These are phyloP conservation scores for Candida arabinofermentans DNA, from an alignment of 805 yeast genomes.

Conservation along the genomic window DNA sequence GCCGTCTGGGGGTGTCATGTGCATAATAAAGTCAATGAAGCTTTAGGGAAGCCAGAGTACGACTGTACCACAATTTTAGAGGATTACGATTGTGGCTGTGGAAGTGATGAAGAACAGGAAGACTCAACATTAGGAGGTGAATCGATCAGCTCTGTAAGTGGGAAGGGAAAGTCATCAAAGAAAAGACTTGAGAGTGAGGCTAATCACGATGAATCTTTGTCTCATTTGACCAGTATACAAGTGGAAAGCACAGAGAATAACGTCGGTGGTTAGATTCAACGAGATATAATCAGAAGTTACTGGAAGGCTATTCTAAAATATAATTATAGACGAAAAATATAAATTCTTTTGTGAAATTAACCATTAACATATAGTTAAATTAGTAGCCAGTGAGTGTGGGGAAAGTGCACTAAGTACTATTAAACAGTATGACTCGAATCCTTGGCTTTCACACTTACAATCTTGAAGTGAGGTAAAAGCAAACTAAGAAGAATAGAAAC, in stretches of 20 bases:
- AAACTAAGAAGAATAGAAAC: too few species aligned
- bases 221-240: slow-evolving; percentile 43
- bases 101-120: slow-evolving; percentile 57
- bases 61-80: slow-evolving; percentile 85
- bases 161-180: not conserved
- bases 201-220: slow-evolving; percentile 25
- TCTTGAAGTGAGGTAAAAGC: too few species aligned
- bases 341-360: too few species aligned
- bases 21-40: slow-evolving; percentile 80
- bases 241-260: slow-evolving; percentile 40
- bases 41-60: slow-evolving; percentile 63
- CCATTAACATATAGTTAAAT: too few species aligned
- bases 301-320: too few species aligned
- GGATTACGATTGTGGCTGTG: slow-evolving; percentile 97
- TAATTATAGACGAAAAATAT: too few species aligned
- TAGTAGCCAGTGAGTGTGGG: too few species aligned
- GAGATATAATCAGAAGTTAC: too few species aligned
- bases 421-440: too few species aligned
- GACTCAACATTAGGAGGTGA: slow-evolving; percentile 30
- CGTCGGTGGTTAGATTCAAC: slow-evolving; percentile 19
- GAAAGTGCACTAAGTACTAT: too few species aligned
- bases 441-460: too few species aligned
- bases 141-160: slow-evolving; percentile 9
- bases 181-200: not conserved
- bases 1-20: slow-evolving; percentile 95